Conservation (phyloP, 805 yeast genomes). For the Yamadazyma paraphyllophila region DNA sequence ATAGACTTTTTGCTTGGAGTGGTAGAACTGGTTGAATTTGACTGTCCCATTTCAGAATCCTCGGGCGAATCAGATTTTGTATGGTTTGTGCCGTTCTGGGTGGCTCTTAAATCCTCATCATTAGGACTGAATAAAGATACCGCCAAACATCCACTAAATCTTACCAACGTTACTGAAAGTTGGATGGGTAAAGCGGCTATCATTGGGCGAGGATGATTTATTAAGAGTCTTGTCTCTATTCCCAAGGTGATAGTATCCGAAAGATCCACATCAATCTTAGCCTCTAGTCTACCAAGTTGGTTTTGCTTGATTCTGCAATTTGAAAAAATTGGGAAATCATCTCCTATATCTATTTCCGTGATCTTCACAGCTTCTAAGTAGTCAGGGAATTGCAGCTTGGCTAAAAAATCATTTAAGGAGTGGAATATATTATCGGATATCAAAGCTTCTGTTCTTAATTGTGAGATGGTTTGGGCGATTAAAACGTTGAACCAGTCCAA, state of each 20-base stretch:
- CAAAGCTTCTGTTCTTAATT: constrained; percentile 85
- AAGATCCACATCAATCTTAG: constrained; percentile 86
- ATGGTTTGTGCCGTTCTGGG: neutral
- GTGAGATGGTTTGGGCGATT: constrained; percentile 85
- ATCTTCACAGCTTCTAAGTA: constrained; percentile 75
- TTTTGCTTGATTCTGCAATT: constrained; percentile 79
- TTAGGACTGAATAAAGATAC: constrained; percentile 60
- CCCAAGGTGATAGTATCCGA: constrained; percentile 86
- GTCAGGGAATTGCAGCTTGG: constrained; percentile 66
- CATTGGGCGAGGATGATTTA: constrained; percentile 79
- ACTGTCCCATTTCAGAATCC: constrained; percentile 11
- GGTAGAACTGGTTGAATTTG: constrained; percentile 10
- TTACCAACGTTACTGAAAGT: constrained; percentile 79
- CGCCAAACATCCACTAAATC: constrained; percentile 87
- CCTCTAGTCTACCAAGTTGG: constrained; percentile 62
- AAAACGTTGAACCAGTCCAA: constrained; percentile 96
- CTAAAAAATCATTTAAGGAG: constrained; percentile 66
- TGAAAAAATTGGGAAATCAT: constrained; percentile 92
- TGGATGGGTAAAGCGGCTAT: constrained; percentile 87
- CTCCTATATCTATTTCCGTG: constrained; percentile 89
- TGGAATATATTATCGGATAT: constrained; percentile 80
- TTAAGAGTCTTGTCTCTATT: constrained; percentile 71
- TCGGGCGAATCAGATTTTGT: neutral
- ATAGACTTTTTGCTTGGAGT: neutral
- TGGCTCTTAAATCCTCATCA: constrained; percentile 18